A percentile compares a stretch with the other conserved stretches of the same genome.
phyloP scores from a whole-genome alignment of 345 rosid species.

The Ricinus communis region DNA sequence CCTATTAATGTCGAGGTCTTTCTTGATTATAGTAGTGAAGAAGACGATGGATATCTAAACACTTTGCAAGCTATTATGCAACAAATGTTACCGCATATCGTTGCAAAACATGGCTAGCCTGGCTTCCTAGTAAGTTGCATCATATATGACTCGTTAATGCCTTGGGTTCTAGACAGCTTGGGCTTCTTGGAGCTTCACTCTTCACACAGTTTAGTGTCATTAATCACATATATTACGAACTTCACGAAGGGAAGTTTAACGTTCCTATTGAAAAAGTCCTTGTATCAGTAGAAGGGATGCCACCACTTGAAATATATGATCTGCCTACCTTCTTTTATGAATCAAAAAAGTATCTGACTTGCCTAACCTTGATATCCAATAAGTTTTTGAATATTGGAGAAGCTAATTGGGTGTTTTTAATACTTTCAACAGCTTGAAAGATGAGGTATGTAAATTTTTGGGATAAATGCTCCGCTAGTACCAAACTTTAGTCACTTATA shows the following conservation, averaged over 20 bases:
- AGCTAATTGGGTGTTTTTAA: slow-evolving; percentile 46
- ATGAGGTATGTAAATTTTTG: slow-evolving; percentile 34
- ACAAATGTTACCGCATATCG: not conserved
- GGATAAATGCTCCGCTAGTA: no score
- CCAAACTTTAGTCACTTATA: no score
- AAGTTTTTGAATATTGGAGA: slow-evolving; percentile 39
- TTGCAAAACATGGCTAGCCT: not conserved
- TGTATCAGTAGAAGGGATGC: slow-evolving; percentile 32
- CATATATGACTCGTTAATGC: not conserved
- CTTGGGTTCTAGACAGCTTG: not conserved
- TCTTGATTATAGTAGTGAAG: not conserved
- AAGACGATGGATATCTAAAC: not conserved
- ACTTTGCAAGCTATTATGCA: not conserved
- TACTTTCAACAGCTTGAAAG: slow-evolving; percentile 47
- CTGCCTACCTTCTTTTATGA: slow-evolving; percentile 42
- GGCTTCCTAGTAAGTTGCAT: slow-evolving; percentile 1
- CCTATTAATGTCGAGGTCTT: not conserved
- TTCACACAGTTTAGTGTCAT: slow-evolving; percentile 8
- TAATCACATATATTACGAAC: not conserved
- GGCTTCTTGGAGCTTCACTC: not conserved
- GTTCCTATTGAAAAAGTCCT: slow-evolving; percentile 29
- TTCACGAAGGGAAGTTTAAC: not conserved
- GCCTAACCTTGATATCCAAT: not conserved
- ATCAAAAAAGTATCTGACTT: slow-evolving; percentile 21
- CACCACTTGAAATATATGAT: slow-evolving; percentile 35